These are phyloP conservation scores for Nyssa sinensis DNA, from an alignment of 148 eudicot species.

Conservation along the genomic window DNA sequence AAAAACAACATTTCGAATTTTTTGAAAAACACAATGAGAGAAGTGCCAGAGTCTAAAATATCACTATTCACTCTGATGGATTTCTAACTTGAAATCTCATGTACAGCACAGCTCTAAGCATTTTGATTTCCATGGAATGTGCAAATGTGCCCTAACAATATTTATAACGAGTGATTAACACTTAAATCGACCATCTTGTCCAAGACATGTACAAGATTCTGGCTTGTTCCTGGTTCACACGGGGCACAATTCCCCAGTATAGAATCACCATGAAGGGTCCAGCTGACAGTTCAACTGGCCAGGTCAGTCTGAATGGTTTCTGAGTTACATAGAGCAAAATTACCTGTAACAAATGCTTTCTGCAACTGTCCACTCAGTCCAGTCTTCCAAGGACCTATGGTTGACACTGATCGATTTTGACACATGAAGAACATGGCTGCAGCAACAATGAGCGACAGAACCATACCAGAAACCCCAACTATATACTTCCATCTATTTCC, in stretches of 20 bases:
- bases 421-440: slow-evolving; percentile 32
- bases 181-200: not conserved
- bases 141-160: not conserved
- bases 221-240: too few species aligned
- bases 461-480: slow-evolving; percentile 35
- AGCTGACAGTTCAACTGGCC: not conserved
- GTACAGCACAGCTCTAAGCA: not conserved
- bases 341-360: slow-evolving; percentile 93
- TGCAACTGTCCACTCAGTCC: slow-evolving; percentile 97
- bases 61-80: not conserved
- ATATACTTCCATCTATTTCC: slow-evolving; percentile 50
- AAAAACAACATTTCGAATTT: not conserved
- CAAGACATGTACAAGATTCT: not conserved
- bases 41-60: not conserved
- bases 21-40: not conserved
- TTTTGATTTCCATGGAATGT: too few species aligned
- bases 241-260: not conserved
- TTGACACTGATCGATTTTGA: slow-evolving; percentile 54
- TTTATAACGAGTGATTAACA: not conserved
- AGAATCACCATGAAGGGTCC: not conserved
- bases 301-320: not conserved
- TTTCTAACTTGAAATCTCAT: not conserved
- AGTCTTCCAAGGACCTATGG: slow-evolving; percentile 82
- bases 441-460: slow-evolving; percentile 41
- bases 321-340: not conserved